Conservation (phyloP, 139 green algal species). For the Eudorina sp. region DNA sequence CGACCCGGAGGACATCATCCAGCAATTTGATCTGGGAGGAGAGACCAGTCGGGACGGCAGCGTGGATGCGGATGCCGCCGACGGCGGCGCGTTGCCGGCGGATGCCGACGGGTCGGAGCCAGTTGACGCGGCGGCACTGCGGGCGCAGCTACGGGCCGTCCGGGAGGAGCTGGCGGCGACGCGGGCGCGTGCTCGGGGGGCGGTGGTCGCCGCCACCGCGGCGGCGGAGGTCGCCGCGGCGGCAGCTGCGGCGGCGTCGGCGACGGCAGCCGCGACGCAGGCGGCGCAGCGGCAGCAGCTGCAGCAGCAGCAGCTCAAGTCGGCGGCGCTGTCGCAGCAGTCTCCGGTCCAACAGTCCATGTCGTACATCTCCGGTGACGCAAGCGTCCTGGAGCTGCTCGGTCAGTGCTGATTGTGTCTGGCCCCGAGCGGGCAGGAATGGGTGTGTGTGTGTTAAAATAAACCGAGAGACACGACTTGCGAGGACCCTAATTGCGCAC, state of each 20-base stretch:
- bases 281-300: background rate
- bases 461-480: too few relatives aligned
- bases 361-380: background rate
- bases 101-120: too few relatives aligned
- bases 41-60: background rate
- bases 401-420: too few relatives aligned
- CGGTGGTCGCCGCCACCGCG: constrained; percentile 27
- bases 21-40: background rate
- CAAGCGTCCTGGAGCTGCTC: constrained; percentile 7
- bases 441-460: too few relatives aligned
- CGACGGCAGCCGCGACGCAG: background rate
- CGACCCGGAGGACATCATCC: background rate
- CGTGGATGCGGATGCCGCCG: background rate
- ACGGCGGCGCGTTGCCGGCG: too few relatives aligned
- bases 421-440: too few relatives aligned
- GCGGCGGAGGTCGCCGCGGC: constrained; percentile 20
- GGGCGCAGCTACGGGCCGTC: background rate
- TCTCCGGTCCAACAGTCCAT: background rate
- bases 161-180: background rate
- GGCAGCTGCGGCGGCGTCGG: background rate
- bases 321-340: background rate
- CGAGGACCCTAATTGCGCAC: too few relatives aligned
- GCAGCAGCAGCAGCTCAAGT: constrained; percentile 4
- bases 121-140: background rate
- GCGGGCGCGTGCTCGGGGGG: background rate